Percentiles rank a stretch among this genome's conserved stretches.
Conservation (phyloP, 768 basidiomycete species). For the Pleurotus giganteus region DNA sequence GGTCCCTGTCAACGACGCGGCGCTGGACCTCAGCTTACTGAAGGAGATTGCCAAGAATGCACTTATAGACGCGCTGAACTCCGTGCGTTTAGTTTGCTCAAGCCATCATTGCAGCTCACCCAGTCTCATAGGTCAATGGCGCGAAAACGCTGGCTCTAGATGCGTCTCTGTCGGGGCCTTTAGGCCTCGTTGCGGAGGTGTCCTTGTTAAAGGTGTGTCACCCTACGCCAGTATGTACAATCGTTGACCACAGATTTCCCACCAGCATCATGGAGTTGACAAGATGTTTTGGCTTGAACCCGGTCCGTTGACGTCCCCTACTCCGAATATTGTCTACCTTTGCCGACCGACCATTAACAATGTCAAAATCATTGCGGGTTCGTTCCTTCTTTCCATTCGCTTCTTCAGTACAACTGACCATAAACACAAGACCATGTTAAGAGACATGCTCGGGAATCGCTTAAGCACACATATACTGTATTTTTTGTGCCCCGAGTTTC, state of each 20-base stretch:
- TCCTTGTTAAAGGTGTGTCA: slow-evolving; percentile 82
- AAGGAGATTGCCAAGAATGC: slow-evolving; percentile 79
- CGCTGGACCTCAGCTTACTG: slow-evolving; percentile 60
- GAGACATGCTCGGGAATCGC: slow-evolving; percentile 64
- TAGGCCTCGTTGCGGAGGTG: slow-evolving; percentile 95
- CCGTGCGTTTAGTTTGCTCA: slow-evolving; percentile 39
- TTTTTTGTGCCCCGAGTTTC: slow-evolving; percentile 88
- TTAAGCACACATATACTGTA: slow-evolving; percentile 82
- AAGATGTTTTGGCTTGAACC: slow-evolving; percentile 99
- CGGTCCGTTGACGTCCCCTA: slow-evolving; percentile 78
- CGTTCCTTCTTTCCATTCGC: slow-evolving; percentile 26
- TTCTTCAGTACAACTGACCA: slow-evolving; percentile 11
- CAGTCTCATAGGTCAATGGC: slow-evolving; percentile 68
- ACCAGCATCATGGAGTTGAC: slow-evolving; percentile 95
- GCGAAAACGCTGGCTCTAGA: slow-evolving; percentile 97
- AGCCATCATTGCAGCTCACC: slow-evolving; percentile 2
- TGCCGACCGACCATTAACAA: slow-evolving; percentile 84
- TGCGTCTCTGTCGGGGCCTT: slow-evolving; percentile 80
- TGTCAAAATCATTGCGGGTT: slow-evolving; percentile 90
- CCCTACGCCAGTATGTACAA: neutral
- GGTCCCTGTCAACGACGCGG: slow-evolving; percentile 33
- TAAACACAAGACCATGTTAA: slow-evolving; percentile 83
- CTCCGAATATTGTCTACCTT: slow-evolving; percentile 90
- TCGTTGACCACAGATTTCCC: neutral
- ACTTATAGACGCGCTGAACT: slow-evolving; percentile 84